Base-by-base conservation (phyloP, 495 filamentous ascomycete genomes). In the Penicillium subrubescens region DNA sequence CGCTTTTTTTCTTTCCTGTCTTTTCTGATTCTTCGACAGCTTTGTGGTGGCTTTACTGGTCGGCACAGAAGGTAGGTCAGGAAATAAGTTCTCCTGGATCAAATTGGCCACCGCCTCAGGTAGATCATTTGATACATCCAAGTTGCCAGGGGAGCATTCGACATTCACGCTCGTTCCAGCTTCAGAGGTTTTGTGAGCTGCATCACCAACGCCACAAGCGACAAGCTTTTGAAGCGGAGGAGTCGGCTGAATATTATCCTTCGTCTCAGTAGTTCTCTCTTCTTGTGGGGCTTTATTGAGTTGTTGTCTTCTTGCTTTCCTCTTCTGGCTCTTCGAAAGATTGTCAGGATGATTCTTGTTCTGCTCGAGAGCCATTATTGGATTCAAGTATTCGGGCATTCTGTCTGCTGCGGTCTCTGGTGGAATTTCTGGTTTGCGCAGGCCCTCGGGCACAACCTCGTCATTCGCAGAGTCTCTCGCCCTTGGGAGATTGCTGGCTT, bases 11-110 rank as follows among this genome's bases (percentile, higher is more conserved):
- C 29, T 54, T 8, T 54, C 51, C 27, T 34, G 25, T 34, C 51
- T 54, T 17, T 54, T 54, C 51, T 54, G 51, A 29, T 54, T 54
- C 25, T 54, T 54, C 15, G 51, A 54, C 15, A 19, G 27, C 51
- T 33, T 54, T n/a, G 51, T n/a, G 27, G 15, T n/a, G 15, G 21
- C 19, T 48, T 48, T 25, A 23, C 8, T 48, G 19, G 19, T 11
- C 21, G 44, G 19, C 8, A 25, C 44, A 48, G 8, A 25, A 12
- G 44, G 44, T 3, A 23, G 15, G 21, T 25, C 44, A 23, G 44
- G 44, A 25, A 48, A 48, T 10, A 48, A 1, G 19, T 48, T 48
- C 44, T 48, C 44, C 44, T 48, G 19, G 10, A 48, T 48, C 5
- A 25, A 5, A 25, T 25, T n/a, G 21, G 44, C 23, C 44, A 11